Base-by-base conservation (phyloP, 345 rosid species). In the Hibiscus tridactylites region DNA sequence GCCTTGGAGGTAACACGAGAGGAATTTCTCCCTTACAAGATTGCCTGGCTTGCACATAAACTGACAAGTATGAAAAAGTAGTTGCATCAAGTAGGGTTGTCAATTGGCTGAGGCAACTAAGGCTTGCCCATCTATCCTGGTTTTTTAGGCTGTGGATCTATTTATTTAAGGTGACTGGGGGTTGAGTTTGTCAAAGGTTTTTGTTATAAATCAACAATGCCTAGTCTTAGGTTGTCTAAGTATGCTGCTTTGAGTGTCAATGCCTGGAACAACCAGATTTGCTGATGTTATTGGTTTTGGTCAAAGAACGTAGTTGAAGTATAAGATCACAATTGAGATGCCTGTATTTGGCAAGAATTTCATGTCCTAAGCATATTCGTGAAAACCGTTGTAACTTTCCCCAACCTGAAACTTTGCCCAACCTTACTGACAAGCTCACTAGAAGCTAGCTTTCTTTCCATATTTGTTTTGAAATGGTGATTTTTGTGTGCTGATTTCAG, bases 1-100 rank as follows among this genome's bases (percentile, higher is more conserved):
- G 99, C 97, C 69, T 77, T 95, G 79, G 88, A 90, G 96, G 99
- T 95, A 74, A 81, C 73, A 71, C 31, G 28, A n/a, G 66, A 67
- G 53, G 17, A 61, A 62, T 71, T 76, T 37, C 9, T 52, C 24
- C 29, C 21, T 16, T 35, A 11, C 42, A n/a, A 46, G 61, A 54
- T 29, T 21, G 63, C 49, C 31, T 54, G 31, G 44, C 52, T 8
- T 68, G 28, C 16, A 9, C 24, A 67, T 26, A 47, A 56, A 28
- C 31, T 12, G 39, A 19, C 11, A 68, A 10, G 19, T 56, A 10
- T 44, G 12, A 46, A 60, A 65, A 13, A 16, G 13, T 52, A 29
- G 61, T 50, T 37, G 16, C 26, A 24, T 37, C 5, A 31, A 46
- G 61, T 50, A 8, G 50, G 73, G 11, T n/a, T 54, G 71, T 52